Evolutionary conservation across 2,329 filamentous ascomycete genomes (phyloP).

Genomic region (Amesomyces nigricolor): DNA sequence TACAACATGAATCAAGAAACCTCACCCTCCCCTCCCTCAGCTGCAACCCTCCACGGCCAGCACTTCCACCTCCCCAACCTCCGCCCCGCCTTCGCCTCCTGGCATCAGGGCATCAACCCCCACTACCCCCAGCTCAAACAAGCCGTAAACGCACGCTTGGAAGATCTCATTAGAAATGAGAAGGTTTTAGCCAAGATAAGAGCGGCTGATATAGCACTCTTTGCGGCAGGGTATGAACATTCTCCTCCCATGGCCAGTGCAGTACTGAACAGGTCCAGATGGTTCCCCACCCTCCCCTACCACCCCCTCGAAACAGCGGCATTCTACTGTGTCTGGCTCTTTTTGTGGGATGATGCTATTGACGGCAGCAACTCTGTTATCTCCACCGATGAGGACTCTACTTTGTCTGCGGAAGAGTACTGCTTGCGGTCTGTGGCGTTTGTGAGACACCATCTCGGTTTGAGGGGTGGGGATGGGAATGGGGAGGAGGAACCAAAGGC

Average conservation of each 20-base stretch:
- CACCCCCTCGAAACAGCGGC: conserved; percentile 11
- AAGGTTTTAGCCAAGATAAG: conserved; percentile 8
- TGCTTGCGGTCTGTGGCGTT: conserved; percentile 13
- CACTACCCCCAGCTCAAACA: conserved; percentile 2
- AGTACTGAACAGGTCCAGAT: neutral
- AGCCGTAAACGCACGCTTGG: conserved; percentile 11
- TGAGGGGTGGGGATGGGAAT: neutral
- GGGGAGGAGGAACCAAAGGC: neutral
- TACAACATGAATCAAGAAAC: neutral
- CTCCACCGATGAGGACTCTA: neutral
- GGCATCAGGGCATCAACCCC: conserved; percentile 18
- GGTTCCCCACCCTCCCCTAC: conserved; percentile 13
- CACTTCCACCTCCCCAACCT: conserved; percentile 15
- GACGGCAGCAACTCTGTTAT: conserved; percentile 10
- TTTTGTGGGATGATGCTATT: conserved; percentile 25
- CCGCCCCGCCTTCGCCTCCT: conserved; percentile 6
- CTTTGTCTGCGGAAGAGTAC: conserved; percentile 11
- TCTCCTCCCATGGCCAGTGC: neutral
- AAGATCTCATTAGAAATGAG: conserved; percentile 2
- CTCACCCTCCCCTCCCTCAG: neutral
- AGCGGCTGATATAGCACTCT: conserved; percentile 14
- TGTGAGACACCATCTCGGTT: conserved; percentile 6
- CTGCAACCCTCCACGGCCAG: conserved; percentile 2
- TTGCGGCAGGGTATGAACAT: conserved; percentile 10
- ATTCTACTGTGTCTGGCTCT: conserved; percentile 18